Evolutionary conservation across 23 red algal genomes (phyloP), one percentile per base, ranked within the genome.

Genomic region (Pyropia haitanensis): DNA sequence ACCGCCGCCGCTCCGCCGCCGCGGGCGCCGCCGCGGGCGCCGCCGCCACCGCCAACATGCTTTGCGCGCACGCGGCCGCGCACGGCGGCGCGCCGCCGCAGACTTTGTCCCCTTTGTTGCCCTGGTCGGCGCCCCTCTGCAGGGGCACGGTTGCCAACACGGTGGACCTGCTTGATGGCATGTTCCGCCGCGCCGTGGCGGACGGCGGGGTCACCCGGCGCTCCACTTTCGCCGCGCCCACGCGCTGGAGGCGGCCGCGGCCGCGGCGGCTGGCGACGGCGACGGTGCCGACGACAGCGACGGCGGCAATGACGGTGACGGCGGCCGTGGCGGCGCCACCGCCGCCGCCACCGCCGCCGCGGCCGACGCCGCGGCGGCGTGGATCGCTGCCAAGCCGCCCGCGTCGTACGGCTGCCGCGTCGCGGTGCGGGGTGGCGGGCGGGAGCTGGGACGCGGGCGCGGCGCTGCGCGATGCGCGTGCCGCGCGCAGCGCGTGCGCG

Each of bases 131-230:
- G n/a, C n/a, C 8, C 13, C 39, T 1, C 1, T 9, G 10, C 39
- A 46, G 81, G 34, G 81, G 77, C 51, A 68, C 81, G 3, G 77
- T 87, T 28, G 81, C 75, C 30, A 62, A 87, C 60, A 70, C 75
- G 13, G 81, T 87, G 18, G 34, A 58, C 33, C 81, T 87, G 14
- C 71, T 87, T 19, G 81, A 87, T 23, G 81, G 77, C 27, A 63
- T 87, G 13, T 87, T 73, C 81, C 46, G 61, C 13, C 53, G 81
- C 19, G 81, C 81, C 8, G 81, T 70, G 27, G 28, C 55, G 49
- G 69, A 62, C 1, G 70, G 77, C 25, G 81, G 77, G 51, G 44
- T n/a, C n/a, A 44, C 18, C 22, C 52, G 15, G 62, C 33, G n/a
- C 20, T 34, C 22, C 77, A 87, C 61, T 87, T 67, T 25, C 5